These are phyloP conservation scores for Penstemon davidsonii DNA, from an alignment of 257 asterid species.

Conservation along the genomic window DNA sequence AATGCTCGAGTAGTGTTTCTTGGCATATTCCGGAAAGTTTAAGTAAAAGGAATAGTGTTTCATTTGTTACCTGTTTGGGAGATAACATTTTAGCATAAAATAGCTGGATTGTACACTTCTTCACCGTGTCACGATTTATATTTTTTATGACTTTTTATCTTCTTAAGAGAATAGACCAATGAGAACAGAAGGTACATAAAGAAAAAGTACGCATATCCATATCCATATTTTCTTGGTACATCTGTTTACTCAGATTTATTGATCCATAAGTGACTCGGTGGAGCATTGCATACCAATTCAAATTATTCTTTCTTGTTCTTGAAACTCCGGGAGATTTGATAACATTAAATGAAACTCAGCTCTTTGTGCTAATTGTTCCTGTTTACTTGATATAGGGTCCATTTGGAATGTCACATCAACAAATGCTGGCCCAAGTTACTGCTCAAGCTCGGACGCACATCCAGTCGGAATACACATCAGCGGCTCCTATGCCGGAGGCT, in stretches of 20 bases:
- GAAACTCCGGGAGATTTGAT: not conserved
- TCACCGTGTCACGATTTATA: too few relatives aligned
- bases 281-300: constrained; percentile 1
- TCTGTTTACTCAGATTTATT: not conserved
- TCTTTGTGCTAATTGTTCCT: constrained; percentile 6
- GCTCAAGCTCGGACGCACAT: constrained; percentile 42
- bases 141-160: too few relatives aligned
- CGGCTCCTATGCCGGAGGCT: constrained; percentile 35
- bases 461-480: constrained; percentile 34
- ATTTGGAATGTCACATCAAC: constrained; percentile 56
- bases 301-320: not conserved
- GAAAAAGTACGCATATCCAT: not conserved
- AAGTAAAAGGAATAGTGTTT: not conserved
- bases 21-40: constrained; percentile 16
- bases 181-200: not conserved
- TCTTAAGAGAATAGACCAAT: not conserved
- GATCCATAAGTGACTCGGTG: not conserved
- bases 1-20: not conserved
- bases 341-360: not conserved
- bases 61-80: not conserved
- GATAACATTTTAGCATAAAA: constrained; percentile 1
- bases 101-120: not conserved
- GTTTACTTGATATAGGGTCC: constrained; percentile 39
- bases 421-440: constrained; percentile 46
- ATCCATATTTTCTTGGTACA: not conserved